Percentiles rank a stretch among this genome's conserved stretches.
Conservation (phyloP, 768 basidiomycete genomes). For the Suillus subluteus region DNA sequence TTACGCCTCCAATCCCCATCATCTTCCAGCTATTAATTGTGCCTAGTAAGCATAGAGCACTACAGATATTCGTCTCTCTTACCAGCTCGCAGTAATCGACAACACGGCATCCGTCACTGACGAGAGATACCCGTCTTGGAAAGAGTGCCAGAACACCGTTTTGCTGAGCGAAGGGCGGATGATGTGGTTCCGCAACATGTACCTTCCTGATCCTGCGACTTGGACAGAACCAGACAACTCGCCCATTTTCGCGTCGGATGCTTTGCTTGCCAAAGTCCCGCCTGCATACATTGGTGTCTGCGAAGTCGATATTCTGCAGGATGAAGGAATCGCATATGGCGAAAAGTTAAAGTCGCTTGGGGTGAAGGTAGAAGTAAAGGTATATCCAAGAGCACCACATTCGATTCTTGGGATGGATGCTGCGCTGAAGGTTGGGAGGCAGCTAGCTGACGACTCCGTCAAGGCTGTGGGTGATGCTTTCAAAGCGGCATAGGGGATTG, state of each 20-base stretch:
- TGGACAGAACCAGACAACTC: constrained; percentile 70
- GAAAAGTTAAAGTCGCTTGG: constrained; percentile 58
- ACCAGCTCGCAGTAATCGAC: constrained; percentile 49
- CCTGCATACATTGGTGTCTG: constrained; percentile 64
- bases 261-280: constrained; percentile 52
- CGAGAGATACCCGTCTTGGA: constrained; percentile 51
- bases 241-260: constrained; percentile 66
- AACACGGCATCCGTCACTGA: constrained; percentile 58
- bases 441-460: constrained; percentile 25
- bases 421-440: constrained; percentile 17
- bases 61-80: not conserved
- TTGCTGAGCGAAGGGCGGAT: constrained; percentile 65
- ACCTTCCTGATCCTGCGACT: constrained; percentile 63
- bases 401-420: constrained; percentile 76
- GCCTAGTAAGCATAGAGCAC: constrained; percentile 37
- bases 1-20: constrained; percentile 54
- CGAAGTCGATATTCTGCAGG: constrained; percentile 67
- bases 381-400: constrained; percentile 65
- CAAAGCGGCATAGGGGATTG: constrained; percentile 8
- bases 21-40: constrained; percentile 71
- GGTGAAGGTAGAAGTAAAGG: constrained; percentile 53
- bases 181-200: constrained; percentile 72
- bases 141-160: constrained; percentile 56
- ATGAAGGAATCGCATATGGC: constrained; percentile 68
- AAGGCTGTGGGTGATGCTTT: constrained; percentile 27